These are phyloP conservation scores for Fusarium robinianum DNA, from an alignment of 2,329 filamentous ascomycete genomes.

Conservation along the genomic window DNA sequence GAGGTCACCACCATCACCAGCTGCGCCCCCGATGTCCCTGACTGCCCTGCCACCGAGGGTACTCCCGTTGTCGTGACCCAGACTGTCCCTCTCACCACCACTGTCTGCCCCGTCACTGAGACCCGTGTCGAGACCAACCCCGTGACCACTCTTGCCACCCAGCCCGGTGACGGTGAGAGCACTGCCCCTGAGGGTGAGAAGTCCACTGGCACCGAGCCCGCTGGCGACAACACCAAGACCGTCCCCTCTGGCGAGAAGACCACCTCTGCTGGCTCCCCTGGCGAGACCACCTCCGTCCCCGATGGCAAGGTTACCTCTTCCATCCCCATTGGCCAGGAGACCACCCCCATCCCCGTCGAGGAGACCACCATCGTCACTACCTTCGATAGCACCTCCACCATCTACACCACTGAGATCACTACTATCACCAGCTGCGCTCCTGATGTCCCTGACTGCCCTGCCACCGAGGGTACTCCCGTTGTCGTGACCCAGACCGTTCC, in stretches of 20 bases:
- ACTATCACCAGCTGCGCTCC: conserved; percentile 44
- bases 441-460: conserved; percentile 52
- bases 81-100: conserved; percentile 62
- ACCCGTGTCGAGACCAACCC: conserved; percentile 40
- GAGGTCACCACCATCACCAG: conserved; percentile 54
- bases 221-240: conserved; percentile 2
- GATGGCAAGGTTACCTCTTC: conserved; percentile 1
- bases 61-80: conserved; percentile 56
- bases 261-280: conserved; percentile 2
- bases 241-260: conserved; percentile 6
- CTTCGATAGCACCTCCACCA: conserved; percentile 36
- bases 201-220: conserved; percentile 14
- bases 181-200: conserved; percentile 14
- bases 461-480: conserved; percentile 31
- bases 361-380: conserved; percentile 38
- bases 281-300: conserved; percentile 6
- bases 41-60: conserved; percentile 55
- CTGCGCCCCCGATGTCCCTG: conserved; percentile 50
- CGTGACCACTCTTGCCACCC: conserved; percentile 23
- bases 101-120: conserved; percentile 64
- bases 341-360: conserved; percentile 5
- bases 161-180: conserved; percentile 23
- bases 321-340: not conserved
- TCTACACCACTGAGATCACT: conserved; percentile 40
- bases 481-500: conserved; percentile 28